phyloP scores from a whole-genome alignment of 1,284 basidiomycete genomes.

The Papiliotrema laurentii region DNA sequence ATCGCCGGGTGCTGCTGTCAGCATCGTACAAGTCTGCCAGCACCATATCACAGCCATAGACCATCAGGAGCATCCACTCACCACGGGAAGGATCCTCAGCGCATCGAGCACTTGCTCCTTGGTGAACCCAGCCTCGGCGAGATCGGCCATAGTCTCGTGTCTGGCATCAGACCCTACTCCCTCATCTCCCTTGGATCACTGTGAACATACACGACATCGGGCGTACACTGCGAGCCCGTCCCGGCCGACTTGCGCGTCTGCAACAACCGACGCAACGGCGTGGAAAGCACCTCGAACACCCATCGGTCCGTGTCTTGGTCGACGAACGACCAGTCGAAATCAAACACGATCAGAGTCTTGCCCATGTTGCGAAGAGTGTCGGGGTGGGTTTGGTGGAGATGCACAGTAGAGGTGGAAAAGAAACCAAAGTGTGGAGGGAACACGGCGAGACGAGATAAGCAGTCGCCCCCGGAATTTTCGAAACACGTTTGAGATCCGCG shows the following conservation, averaged over 20 bases:
- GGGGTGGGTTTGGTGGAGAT: no score
- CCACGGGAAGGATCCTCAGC: slow-evolving; percentile 78
- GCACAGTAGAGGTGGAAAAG: not conserved
- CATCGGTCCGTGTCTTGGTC: slow-evolving; percentile 98
- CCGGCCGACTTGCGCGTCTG: slow-evolving; percentile 60
- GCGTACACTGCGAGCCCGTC: slow-evolving; percentile 78
- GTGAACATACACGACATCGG: slow-evolving; percentile 73
- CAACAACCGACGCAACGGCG: slow-evolving; percentile 77
- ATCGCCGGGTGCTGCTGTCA: slow-evolving; percentile 83
- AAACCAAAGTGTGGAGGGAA: not conserved
- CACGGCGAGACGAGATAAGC: not conserved
- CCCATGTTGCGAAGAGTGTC: slow-evolving; percentile 16
- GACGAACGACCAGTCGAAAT: slow-evolving; percentile 88
- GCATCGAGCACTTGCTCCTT: slow-evolving; percentile 71
- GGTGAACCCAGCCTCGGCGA: slow-evolving; percentile 62
- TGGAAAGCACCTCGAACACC: slow-evolving; percentile 87
- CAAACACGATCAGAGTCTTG: slow-evolving; percentile 84
- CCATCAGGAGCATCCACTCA: slow-evolving; percentile 49
- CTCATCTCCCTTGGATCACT: not conserved
- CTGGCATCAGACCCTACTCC: slow-evolving; percentile 47
- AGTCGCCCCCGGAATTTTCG: no score
- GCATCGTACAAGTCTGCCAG: not conserved
- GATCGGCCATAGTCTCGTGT: slow-evolving; percentile 66
- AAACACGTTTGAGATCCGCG: not conserved
- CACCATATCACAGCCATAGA: not conserved